Evolutionary conservation across 495 filamentous ascomycete genomes (phyloP).

Genomic region (Daldinia loculata): DNA sequence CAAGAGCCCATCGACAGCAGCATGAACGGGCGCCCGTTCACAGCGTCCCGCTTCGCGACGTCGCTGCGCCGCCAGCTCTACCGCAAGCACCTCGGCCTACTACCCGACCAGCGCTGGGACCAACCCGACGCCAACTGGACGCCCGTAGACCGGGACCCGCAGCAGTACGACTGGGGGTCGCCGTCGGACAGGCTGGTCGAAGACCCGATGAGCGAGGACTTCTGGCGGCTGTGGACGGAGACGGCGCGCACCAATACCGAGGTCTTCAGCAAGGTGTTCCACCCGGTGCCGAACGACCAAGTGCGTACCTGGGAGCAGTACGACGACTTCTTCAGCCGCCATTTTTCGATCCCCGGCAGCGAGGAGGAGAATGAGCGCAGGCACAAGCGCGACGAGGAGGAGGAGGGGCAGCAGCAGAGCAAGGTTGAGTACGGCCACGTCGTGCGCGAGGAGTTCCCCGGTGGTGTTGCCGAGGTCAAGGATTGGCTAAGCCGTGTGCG

Average conservation of each 20-base stretch:
- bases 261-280: conserved; percentile 87
- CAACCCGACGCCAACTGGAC: conserved; percentile 75
- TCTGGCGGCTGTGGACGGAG: conserved; percentile 74
- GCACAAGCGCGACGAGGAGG: conserved; percentile 31
- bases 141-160: conserved; percentile 72
- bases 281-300: conserved; percentile 82
- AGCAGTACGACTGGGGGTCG: conserved; percentile 84
- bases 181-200: conserved; percentile 75
- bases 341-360: conserved; percentile 68
- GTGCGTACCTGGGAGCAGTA: conserved; percentile 88
- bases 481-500: conserved; percentile 76
- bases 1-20: conserved; percentile 69
- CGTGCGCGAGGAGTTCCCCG: conserved; percentile 78
- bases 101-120: conserved; percentile 73
- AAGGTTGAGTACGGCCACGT: conserved; percentile 83
- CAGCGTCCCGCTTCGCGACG: conserved; percentile 80
- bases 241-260: conserved; percentile 83
- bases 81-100: conserved; percentile 89
- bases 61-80: conserved; percentile 86
- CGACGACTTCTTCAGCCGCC: conserved; percentile 76
- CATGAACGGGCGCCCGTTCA: conserved; percentile 77
- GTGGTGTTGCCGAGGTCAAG: conserved; percentile 79
- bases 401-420: conserved; percentile 9
- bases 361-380: conserved; percentile 40
- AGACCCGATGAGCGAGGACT: conserved; percentile 75